These are phyloP conservation scores for Hypoxylon trugodes DNA, from an alignment of 495 filamentous ascomycete species.

Conservation along the genomic window DNA sequence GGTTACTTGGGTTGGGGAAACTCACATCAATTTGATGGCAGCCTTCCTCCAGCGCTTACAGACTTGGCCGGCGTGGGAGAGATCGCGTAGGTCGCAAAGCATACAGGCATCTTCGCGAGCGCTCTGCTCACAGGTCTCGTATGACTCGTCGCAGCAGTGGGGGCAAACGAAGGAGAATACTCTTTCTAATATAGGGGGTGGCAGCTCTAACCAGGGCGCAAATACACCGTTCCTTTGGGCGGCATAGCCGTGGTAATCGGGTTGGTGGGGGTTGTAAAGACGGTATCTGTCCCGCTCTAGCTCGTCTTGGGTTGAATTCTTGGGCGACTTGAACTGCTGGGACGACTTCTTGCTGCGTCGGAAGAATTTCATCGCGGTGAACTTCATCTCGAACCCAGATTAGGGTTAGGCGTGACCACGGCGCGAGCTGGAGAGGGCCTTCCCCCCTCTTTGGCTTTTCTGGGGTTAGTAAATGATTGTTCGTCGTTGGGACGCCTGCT, in stretches of 20 bases:
- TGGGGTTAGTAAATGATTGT: neutral
- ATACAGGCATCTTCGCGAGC: slow-evolving; percentile 86
- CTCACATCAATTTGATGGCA: slow-evolving; percentile 68
- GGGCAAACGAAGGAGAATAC: slow-evolving; percentile 88
- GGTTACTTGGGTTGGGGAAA: slow-evolving; percentile 15
- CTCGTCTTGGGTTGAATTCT: slow-evolving; percentile 26
- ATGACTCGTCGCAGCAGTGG: slow-evolving; percentile 77
- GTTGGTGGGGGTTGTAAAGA: slow-evolving; percentile 33
- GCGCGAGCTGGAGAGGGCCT: neutral
- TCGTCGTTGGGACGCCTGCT: neutral
- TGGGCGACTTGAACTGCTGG: slow-evolving; percentile 32
- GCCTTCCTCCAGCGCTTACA: slow-evolving; percentile 73
- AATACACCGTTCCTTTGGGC: slow-evolving; percentile 33
- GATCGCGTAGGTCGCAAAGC: slow-evolving; percentile 93
- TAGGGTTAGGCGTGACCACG: neutral
- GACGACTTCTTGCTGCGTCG: slow-evolving; percentile 46
- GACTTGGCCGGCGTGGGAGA: slow-evolving; percentile 79
- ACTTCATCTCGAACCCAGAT: slow-evolving; percentile 33
- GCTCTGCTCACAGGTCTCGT: slow-evolving; percentile 83
- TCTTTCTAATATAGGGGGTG: slow-evolving; percentile 68
- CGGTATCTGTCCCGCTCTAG: slow-evolving; percentile 40
- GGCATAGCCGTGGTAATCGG: slow-evolving; percentile 23
- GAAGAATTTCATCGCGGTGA: slow-evolving; percentile 53
- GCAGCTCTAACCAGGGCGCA: slow-evolving; percentile 58
- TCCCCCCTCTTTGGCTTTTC: neutral